Evolutionary conservation across 2,329 filamentous ascomycete species (phyloP).

Genomic region (Fusarium sp.): DNA sequence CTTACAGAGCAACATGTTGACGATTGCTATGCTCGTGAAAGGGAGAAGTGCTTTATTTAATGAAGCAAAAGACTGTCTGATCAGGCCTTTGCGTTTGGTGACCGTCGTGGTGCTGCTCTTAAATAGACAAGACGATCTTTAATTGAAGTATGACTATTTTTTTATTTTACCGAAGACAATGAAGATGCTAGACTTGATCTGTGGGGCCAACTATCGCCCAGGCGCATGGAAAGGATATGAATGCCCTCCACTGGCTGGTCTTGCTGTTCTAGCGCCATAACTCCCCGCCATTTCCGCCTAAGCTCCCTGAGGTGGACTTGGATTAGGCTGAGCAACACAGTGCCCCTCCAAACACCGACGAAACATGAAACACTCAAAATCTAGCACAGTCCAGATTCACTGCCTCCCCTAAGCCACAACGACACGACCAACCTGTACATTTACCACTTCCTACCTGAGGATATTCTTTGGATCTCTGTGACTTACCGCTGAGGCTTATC

Average conservation of each 20-base stretch:
- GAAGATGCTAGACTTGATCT: constrained; percentile 6
- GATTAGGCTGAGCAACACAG: constrained; percentile 20
- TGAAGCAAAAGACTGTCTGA: background rate
- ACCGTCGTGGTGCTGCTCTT: background rate
- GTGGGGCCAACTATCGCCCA: constrained; percentile 29
- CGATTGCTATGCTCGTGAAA: constrained; percentile 5
- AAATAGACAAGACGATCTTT: constrained; percentile 3
- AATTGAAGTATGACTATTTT: constrained; percentile 17
- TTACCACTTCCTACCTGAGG: background rate
- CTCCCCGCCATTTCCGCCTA: constrained; percentile 36
- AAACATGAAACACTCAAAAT: constrained; percentile 13
- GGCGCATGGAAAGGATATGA: background rate
- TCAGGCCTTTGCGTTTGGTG: background rate
- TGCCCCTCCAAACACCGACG: constrained; percentile 37
- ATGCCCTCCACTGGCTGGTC: background rate
- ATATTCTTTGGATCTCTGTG: background rate
- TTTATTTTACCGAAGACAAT: constrained; percentile 1
- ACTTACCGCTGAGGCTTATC: background rate
- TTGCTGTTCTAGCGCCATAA: constrained; percentile 24
- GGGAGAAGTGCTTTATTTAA: background rate
- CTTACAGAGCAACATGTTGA: constrained; percentile 75
- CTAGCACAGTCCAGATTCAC: constrained; percentile 14
- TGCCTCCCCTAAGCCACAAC: constrained; percentile 28
- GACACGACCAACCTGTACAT: background rate
- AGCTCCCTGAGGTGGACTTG: constrained; percentile 3